Base-by-base conservation (phyloP, 345 rosid genomes). In the Hypericum perforatum region DNA sequence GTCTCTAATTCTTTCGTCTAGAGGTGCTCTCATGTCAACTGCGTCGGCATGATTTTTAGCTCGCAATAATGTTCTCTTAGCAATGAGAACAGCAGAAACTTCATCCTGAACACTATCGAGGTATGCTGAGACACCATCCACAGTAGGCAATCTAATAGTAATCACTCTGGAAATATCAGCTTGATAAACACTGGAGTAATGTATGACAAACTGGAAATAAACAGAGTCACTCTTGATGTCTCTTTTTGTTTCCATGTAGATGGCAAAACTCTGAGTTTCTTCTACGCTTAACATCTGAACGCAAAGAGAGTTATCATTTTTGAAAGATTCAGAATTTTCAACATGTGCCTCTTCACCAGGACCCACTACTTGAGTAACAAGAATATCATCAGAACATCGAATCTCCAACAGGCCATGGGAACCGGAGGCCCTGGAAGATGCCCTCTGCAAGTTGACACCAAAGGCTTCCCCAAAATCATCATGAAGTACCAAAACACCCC, bases 391-490 rank as follows among this genome's bases (percentile, higher is more conserved):
- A 52, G 99, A 89, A 70, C 97, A 84, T 54, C 95, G 84, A 66
- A 89, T 78, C 66, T 94, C 99, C 77, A 94, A 69, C 51, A 82
- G 68, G 49, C 99, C 97, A 61, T 78, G 82, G 43, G 89, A 79
- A 52, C 89, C 92, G 15, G 92, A 86, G 16, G 89, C 89, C 65
- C 99, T 76, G 29, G 76, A 69, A 64, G 94, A 78, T 39, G 99
- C 97, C 65, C 95, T 79, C 71, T 94, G 95, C 82, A 89, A 81
- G 62, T 89, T 91, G 59, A 94, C 86, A 52, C 97, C 94, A 65
- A 94, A 94, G 52, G 97, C 91, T 77, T 94, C 99, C 41, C 99
- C 95, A 72, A 94, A 94, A 74, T 94, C 99, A 65, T 94, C 95
- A 55, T 94, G 95, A 53, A 94, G 99, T 59, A 94, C 76, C 78